These are phyloP conservation scores for Hyphodiscus hymeniophilus DNA, from an alignment of 495 filamentous ascomycete genomes.

Conservation along the genomic window DNA sequence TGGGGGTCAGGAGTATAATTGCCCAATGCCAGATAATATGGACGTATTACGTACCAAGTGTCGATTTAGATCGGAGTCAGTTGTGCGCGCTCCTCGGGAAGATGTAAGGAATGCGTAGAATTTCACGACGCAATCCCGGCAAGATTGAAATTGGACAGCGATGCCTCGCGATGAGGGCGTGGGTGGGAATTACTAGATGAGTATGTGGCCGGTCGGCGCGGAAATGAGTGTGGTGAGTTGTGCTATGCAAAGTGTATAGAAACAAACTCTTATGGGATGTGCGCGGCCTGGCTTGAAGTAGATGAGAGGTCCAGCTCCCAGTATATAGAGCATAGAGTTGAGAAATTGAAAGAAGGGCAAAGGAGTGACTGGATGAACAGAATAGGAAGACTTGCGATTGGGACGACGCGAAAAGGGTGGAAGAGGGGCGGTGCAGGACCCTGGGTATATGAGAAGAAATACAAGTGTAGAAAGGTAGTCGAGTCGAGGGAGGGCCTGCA, in stretches of 20 bases:
- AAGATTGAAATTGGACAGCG: constrained; percentile 21
- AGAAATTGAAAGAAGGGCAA: constrained; percentile 22
- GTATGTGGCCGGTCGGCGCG: constrained; percentile 9
- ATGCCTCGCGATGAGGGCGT: constrained; percentile 24
- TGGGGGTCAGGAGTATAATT: constrained; percentile 7
- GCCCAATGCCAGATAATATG: constrained; percentile 1
- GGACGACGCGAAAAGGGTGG: constrained; percentile 22
- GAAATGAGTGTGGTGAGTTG: constrained; percentile 26
- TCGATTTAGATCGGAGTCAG: constrained; percentile 20
- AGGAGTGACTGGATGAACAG: constrained; percentile 24
- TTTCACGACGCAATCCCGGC: constrained; percentile 16
- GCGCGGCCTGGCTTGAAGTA: constrained; percentile 23
- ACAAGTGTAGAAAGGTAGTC: too few relatives aligned
- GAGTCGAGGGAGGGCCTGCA: constrained; percentile 16
- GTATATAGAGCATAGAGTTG: constrained; percentile 24
- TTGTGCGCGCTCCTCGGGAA: constrained; percentile 11
- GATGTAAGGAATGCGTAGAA: constrained; percentile 20
- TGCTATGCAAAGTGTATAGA: constrained; percentile 24
- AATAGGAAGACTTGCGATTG: constrained; percentile 24
- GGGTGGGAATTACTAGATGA: constrained; percentile 18
- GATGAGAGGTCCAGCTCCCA: constrained; percentile 29
- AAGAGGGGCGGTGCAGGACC: constrained; percentile 26
- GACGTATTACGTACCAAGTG: constrained; percentile 17
- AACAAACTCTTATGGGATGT: constrained; percentile 24
- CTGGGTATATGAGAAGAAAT: constrained; percentile 24